Conservation (phyloP, 495 filamentous ascomycete species). For the Aspergillus olivimuriae region DNA sequence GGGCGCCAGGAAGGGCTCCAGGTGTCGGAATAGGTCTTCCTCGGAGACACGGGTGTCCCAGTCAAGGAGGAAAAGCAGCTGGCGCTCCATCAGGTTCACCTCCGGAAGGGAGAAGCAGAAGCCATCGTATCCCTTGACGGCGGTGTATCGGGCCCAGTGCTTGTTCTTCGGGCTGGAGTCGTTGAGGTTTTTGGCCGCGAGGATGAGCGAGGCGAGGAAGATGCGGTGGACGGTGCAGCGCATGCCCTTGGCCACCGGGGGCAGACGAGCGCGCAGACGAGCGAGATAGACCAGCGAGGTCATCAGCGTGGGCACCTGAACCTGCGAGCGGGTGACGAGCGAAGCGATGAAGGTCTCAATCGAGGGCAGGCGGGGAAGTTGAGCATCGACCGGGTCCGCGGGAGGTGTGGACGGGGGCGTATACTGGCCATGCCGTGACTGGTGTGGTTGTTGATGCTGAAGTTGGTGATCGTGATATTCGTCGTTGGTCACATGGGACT, state of each 20-base stretch:
- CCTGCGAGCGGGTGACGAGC: conserved; percentile 85
- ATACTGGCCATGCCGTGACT: conserved; percentile 45
- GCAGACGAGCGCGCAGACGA: conserved; percentile 74
- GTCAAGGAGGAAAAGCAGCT: conserved; percentile 86
- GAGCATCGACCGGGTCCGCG: conserved; percentile 38
- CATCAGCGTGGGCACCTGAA: conserved; percentile 96
- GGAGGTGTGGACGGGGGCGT: conserved; percentile 64
- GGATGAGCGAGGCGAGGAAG: conserved; percentile 73
- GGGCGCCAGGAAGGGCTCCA: conserved; percentile 83
- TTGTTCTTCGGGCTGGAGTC: conserved; percentile 99
- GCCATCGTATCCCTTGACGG: conserved; percentile 63
- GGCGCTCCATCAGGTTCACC: conserved; percentile 98
- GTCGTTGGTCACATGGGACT: conserved; percentile 44
- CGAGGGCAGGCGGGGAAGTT: conserved; percentile 56
- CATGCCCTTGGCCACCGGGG: conserved; percentile 93
- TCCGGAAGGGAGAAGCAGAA: conserved; percentile 93
- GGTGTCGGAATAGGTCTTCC: conserved; percentile 77
- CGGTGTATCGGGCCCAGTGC: conserved; percentile 93
- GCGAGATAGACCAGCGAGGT: conserved; percentile 88
- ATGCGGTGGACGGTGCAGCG: conserved; percentile 92
- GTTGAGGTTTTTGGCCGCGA: conserved; percentile 74
- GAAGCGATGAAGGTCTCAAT: conserved; percentile 87
- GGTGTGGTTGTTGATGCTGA: conserved; percentile 8
- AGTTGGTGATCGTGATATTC: conserved; percentile 29
- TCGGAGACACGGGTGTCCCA: conserved; percentile 84